Base-by-base conservation (phyloP, 1,284 basidiomycete genomes). In the Trichosporon sp. region DNA sequence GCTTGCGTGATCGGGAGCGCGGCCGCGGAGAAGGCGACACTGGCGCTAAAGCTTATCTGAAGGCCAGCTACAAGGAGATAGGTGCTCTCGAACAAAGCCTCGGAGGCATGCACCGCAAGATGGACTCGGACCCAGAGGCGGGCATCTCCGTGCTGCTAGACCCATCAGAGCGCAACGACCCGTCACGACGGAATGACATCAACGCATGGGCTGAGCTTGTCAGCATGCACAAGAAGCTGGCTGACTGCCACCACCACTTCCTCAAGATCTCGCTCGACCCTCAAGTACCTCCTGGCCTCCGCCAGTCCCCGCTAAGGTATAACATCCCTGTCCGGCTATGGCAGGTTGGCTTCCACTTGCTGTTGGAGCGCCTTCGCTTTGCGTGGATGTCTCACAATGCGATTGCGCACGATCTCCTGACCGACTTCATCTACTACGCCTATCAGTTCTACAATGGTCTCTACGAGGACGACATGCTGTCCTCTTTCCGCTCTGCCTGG, bases 271-370 rank as follows among this genome's bases (percentile, higher is more conserved):
- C 94, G 0, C 89, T 95, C 65, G 90, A 94, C 5, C 93, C 94
- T 0, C 90, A 90, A 31, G 89, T 96, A 0, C 96, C 96, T 0
- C 89, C 92, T 0, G 95, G 94, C 0, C 85, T 98, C 2, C 91
- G 93, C 65, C 90, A 91, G 74, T 92, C 98, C 59, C 94, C 96
- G 0, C 90, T 90, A 64, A 95, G 94, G 78, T 98, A 98, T 86
- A 97, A 96, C 82, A 94, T 98, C 74, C 93, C 96, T 68, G 91
- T 91, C 40, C 90, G 96, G 12, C 87, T 99, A 0, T 99, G 97
- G 96, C 91, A 92, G 0, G 91, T 90, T 65, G 93, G 89, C 0
- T 98, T 98, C 83, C 91, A 97, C 82, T 91, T 91, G 65, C 88
- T 97, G 65, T 90, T 98, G 73, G 94, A 98, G 82, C 89, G 92